Conservation (phyloP, 2,329 filamentous ascomycete species). For the Trichoderma polysporum region DNA sequence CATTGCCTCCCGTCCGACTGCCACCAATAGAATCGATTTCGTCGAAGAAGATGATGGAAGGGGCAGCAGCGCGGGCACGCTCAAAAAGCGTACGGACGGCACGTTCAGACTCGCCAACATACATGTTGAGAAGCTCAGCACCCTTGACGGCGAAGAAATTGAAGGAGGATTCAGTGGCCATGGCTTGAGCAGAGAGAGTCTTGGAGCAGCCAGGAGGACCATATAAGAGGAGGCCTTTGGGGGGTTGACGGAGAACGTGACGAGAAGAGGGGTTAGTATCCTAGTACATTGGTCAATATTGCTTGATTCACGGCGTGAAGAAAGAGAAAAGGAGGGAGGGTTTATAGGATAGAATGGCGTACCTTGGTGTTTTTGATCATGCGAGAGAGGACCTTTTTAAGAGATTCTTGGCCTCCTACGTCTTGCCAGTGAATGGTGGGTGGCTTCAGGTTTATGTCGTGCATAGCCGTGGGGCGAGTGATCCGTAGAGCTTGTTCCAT, state of each 20-base stretch:
- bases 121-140: slow-evolving; percentile 92
- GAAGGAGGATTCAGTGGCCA: slow-evolving; percentile 85
- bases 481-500: slow-evolving; percentile 64
- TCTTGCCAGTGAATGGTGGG: slow-evolving; percentile 84
- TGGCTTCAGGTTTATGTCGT: slow-evolving; percentile 84
- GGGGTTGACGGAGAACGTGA: slow-evolving; percentile 52
- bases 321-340: too few species aligned
- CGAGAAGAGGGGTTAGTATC: slow-evolving; percentile 35
- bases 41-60: slow-evolving; percentile 95
- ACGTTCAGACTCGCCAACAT: slow-evolving; percentile 91
- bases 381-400: slow-evolving; percentile 62
- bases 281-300: slow-evolving; percentile 11
- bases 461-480: slow-evolving; percentile 81
- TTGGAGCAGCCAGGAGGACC: slow-evolving; percentile 94
- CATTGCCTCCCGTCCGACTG: slow-evolving; percentile 46
- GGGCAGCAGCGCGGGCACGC: slow-evolving; percentile 79
- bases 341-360: not conserved
- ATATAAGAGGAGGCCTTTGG: slow-evolving; percentile 84
- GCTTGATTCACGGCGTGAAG: too few species aligned
- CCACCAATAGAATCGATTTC: slow-evolving; percentile 86
- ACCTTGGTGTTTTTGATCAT: slow-evolving; percentile 48
- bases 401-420: slow-evolving; percentile 78
- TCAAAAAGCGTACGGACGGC: slow-evolving; percentile 82
- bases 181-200: slow-evolving; percentile 85
- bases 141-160: slow-evolving; percentile 96